Conservation (phyloP, 2,329 filamentous ascomycete species). For the Tolypocladium amazonense region DNA sequence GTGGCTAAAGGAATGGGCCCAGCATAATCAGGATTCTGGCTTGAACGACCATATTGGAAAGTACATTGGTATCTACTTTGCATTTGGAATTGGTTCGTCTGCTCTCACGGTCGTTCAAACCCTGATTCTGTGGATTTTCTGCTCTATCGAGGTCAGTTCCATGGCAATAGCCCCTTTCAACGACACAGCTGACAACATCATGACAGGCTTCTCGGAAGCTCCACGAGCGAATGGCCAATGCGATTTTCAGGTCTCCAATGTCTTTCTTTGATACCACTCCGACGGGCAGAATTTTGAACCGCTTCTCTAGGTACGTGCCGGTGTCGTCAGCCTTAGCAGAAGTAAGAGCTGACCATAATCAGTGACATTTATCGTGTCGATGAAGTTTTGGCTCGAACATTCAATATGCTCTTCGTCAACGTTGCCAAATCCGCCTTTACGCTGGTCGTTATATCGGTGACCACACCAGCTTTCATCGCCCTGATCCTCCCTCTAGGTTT, state of each 20-base stretch:
- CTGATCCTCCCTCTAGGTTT: constrained; percentile 71
- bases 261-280: constrained; percentile 98
- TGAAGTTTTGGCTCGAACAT: constrained; percentile 88
- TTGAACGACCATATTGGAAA: constrained; percentile 70
- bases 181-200: neutral
- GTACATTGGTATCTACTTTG: constrained; percentile 93
- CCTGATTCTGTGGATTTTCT: constrained; percentile 96
- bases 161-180: neutral
- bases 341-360: constrained; percentile 13
- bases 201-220: constrained; percentile 79
- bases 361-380: constrained; percentile 75
- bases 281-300: constrained; percentile 88
- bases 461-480: constrained; percentile 70
- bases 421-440: constrained; percentile 69
- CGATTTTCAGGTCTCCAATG: constrained; percentile 97
- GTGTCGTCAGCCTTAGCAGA: neutral
- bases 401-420: constrained; percentile 92
- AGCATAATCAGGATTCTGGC: constrained; percentile 58
- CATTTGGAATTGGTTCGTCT: constrained; percentile 80
- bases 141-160: constrained; percentile 79
- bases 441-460: constrained; percentile 69
- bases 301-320: constrained; percentile 70
- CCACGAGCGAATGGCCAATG: constrained; percentile 93
- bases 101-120: constrained; percentile 83
- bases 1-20: constrained; percentile 92